Evolutionary conservation across 495 filamentous ascomycete genomes (phyloP).

Genomic region (Talaromyces wortmannii): DNA sequence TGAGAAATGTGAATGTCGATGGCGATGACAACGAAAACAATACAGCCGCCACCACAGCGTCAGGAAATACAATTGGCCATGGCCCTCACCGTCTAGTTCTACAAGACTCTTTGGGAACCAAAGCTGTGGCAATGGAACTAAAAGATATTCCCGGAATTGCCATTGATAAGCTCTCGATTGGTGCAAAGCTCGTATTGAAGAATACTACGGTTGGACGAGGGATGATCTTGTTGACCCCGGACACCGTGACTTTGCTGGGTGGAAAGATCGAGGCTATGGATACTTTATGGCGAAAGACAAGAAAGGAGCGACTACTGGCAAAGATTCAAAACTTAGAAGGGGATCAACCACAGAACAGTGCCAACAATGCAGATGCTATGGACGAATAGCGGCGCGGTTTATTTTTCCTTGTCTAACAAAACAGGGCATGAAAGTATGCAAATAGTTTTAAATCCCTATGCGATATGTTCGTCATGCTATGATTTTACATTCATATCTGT

Average conservation of each 20-base stretch:
- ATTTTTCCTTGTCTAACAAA: background rate
- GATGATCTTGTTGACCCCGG: constrained; percentile 66
- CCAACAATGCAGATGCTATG: background rate
- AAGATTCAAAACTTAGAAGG: constrained; percentile 30
- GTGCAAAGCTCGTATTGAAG: constrained; percentile 70
- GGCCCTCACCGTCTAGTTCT: constrained; percentile 76
- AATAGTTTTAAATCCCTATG: background rate
- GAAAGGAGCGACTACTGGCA: constrained; percentile 61
- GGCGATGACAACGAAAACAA: constrained; percentile 24
- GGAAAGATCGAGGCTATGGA: constrained; percentile 84
- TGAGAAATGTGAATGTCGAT: constrained; percentile 58
- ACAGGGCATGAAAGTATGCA: too few species aligned
- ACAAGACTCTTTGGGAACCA: constrained; percentile 69
- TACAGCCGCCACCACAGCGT: constrained; percentile 5
- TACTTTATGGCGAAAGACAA: constrained; percentile 63
- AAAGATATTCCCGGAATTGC: constrained; percentile 55
- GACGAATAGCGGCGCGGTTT: constrained; percentile 2
- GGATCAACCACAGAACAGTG: constrained; percentile 3
- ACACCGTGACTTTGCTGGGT: constrained; percentile 58
- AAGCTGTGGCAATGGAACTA: constrained; percentile 70
- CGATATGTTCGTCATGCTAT: background rate
- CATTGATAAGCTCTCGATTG: constrained; percentile 61
- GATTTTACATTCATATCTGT: background rate
- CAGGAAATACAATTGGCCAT: constrained; percentile 15
- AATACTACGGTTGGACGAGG: constrained; percentile 66